Conservation (phyloP, 1,284 basidiomycete genomes). For the Erythrobasidium hasegawianum region DNA sequence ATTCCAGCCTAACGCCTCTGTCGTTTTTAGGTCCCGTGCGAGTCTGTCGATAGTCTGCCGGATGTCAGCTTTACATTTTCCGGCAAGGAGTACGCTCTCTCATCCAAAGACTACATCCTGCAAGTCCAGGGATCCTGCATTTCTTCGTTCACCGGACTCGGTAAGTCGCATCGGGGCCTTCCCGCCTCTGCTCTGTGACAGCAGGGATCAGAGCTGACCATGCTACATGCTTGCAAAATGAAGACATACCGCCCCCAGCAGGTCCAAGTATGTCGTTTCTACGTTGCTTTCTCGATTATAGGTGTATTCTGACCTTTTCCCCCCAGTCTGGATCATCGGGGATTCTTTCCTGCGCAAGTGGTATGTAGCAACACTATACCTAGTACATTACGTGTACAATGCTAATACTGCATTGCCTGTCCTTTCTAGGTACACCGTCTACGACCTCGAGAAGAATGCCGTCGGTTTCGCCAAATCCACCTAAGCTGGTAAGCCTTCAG, state of each 20-base stretch:
- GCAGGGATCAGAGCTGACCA: not conserved
- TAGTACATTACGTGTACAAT: not conserved
- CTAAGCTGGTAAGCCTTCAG: not conserved
- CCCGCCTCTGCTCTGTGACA: not conserved
- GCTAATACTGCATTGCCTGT: constrained; percentile 47
- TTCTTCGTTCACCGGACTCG: constrained; percentile 87
- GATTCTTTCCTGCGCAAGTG: constrained; percentile 44
- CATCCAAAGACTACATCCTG: constrained; percentile 65
- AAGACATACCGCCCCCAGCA: not conserved
- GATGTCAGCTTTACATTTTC: constrained; percentile 79
- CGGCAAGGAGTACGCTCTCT: constrained; percentile 39
- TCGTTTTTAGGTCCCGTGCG: constrained; percentile 63
- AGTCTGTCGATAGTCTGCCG: constrained; percentile 76
- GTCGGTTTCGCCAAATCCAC: constrained; percentile 29
- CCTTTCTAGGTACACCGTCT: constrained; percentile 44
- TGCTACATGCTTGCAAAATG: not conserved
- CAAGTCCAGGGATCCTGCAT: constrained; percentile 87
- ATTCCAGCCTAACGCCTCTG: not conserved
- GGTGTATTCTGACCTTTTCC: not conserved
- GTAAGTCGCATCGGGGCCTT: constrained; percentile 52
- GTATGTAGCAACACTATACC: not conserved
- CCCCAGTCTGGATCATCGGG: constrained; percentile 87
- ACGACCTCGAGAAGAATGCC: constrained; percentile 31
- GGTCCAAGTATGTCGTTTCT: not conserved
- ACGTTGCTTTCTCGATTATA: not conserved